Evolutionary conservation across 1,139 yeast genomes (phyloP).

Genomic region (Sugiyamaella pinicola): DNA sequence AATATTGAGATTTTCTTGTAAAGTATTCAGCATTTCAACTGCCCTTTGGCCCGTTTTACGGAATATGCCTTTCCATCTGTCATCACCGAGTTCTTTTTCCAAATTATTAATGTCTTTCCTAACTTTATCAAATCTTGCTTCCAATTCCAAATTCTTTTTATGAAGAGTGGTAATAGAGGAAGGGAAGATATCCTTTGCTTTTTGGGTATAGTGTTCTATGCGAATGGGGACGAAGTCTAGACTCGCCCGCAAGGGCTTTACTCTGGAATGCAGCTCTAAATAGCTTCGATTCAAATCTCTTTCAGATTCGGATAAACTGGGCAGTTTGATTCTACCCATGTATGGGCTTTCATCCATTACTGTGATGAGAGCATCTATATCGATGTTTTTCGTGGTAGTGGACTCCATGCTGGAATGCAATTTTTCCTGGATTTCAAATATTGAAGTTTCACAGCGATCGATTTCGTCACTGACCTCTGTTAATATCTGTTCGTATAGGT

Average conservation of each 20-base stretch:
- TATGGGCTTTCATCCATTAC: slow-evolving; percentile 30
- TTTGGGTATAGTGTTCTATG: slow-evolving; percentile 49
- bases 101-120: slow-evolving; percentile 46
- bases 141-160: slow-evolving; percentile 47
- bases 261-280: slow-evolving; percentile 41
- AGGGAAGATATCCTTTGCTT: slow-evolving; percentile 43
- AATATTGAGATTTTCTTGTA: slow-evolving; percentile 26
- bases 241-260: slow-evolving; percentile 61
- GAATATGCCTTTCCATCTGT: slow-evolving; percentile 53
- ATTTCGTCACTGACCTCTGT: slow-evolving; percentile 55
- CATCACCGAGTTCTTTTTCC: slow-evolving; percentile 53
- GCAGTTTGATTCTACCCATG: slow-evolving; percentile 33
- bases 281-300: slow-evolving; percentile 42
- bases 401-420: slow-evolving; percentile 20
- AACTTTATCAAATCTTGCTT: slow-evolving; percentile 48
- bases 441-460: slow-evolving; percentile 46
- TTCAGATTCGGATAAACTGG: slow-evolving; percentile 38
- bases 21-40: slow-evolving; percentile 29
- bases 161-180: slow-evolving; percentile 45
- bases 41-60: slow-evolving; percentile 33
- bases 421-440: slow-evolving; percentile 41
- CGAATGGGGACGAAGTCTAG: slow-evolving; percentile 60
- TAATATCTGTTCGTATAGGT: slow-evolving; percentile 56
- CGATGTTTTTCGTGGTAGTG: slow-evolving; percentile 12
- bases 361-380: slow-evolving; percentile 26